Conservation (phyloP, 75 land plant genomes). For the Cryptomeria japonica region DNA sequence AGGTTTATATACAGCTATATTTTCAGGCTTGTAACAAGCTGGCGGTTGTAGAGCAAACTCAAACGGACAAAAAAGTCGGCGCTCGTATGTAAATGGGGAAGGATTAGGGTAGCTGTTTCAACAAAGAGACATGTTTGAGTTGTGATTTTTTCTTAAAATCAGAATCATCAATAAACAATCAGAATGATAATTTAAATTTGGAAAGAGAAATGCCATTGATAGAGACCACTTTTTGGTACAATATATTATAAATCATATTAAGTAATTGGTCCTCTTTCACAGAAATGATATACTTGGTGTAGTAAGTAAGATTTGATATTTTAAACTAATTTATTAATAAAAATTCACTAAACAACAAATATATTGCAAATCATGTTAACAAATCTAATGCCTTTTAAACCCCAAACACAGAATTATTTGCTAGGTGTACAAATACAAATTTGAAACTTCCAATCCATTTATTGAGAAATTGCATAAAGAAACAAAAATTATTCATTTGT, state of each 20-base stretch:
- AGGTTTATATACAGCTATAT: slow-evolving; percentile 89
- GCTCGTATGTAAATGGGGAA: slow-evolving; percentile 90
- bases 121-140: slow-evolving; percentile 14
- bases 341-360: neutral
- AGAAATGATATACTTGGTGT: neutral
- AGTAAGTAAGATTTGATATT: neutral
- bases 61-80: slow-evolving; percentile 89
- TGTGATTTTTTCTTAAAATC: neutral
- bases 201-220: neutral
- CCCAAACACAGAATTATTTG: neutral
- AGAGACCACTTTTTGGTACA: slow-evolving; percentile 4
- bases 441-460: neutral
- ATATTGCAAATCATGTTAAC: neutral
- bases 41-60: slow-evolving; percentile 98
- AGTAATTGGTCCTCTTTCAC: neutral
- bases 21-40: slow-evolving; percentile 77
- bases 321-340: neutral
- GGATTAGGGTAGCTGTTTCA: slow-evolving; percentile 92
- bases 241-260: neutral
- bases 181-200: slow-evolving; percentile 3
- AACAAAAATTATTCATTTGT: neutral
- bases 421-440: neutral
- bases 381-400: neutral
- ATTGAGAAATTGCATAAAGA: neutral
- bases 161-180: neutral